phyloP scores from a whole-genome alignment of 805 yeast species.

The Vanderwaltozyma yarrowii region DNA sequence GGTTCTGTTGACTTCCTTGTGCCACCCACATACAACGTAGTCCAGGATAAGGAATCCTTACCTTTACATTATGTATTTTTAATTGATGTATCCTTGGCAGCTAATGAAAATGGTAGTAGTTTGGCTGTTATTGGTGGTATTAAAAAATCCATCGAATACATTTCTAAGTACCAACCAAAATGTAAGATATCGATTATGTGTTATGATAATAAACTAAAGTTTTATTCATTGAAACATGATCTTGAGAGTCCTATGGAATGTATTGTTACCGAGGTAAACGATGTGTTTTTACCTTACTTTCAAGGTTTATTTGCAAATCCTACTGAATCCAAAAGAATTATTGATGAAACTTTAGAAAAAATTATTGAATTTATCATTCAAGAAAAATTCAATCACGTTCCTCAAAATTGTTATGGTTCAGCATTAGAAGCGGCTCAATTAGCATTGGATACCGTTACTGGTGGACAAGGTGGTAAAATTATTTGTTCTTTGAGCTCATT shows the following conservation, averaged over 20 bases:
- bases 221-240: constrained; percentile 53
- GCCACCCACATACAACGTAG: constrained; percentile 57
- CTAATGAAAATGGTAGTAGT: constrained; percentile 45
- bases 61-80: constrained; percentile 63
- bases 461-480: constrained; percentile 75
- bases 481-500: constrained; percentile 53
- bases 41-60: constrained; percentile 31
- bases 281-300: constrained; percentile 60
- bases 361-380: constrained; percentile 30
- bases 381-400: constrained; percentile 19
- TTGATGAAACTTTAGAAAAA: constrained; percentile 57
- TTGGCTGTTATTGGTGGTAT: constrained; percentile 59
- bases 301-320: constrained; percentile 78
- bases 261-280: constrained; percentile 53
- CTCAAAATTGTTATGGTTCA: constrained; percentile 67
- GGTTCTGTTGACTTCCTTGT: constrained; percentile 85
- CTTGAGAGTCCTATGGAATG: constrained; percentile 48
- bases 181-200: constrained; percentile 62
- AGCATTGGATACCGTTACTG: constrained; percentile 41
- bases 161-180: constrained; percentile 28
- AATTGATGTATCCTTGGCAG: constrained; percentile 58
- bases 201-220: constrained; percentile 62
- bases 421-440: constrained; percentile 61
- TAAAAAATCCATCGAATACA: constrained; percentile 38
- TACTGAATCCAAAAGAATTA: constrained; percentile 46